Conservation (phyloP, 2,329 filamentous ascomycete species). For the Pestalotiopsis sp. region DNA sequence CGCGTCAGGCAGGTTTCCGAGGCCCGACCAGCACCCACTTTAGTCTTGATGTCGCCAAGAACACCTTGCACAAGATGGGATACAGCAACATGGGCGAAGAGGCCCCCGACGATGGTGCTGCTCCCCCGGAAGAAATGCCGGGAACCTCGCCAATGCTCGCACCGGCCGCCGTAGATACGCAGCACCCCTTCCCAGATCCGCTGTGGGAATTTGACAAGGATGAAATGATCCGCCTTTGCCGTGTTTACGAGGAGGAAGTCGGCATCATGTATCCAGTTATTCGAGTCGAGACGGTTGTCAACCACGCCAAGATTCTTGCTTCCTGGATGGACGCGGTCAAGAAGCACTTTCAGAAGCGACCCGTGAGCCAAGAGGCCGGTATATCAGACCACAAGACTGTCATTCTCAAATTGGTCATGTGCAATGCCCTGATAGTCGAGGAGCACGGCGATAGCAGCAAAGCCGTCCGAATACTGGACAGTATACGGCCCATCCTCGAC, state of each 20-base stretch:
- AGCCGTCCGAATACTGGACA: slow-evolving; percentile 74
- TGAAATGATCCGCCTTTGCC: slow-evolving; percentile 78
- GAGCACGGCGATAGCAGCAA: slow-evolving; percentile 77
- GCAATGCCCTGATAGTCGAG: slow-evolving; percentile 76
- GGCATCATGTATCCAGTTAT: slow-evolving; percentile 91
- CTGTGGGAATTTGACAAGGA: slow-evolving; percentile 78
- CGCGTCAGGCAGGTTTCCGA: slow-evolving; percentile 69
- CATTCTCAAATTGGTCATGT: slow-evolving; percentile 81
- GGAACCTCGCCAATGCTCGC: slow-evolving; percentile 34
- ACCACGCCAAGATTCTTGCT: slow-evolving; percentile 70
- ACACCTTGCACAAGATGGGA: slow-evolving; percentile 86
- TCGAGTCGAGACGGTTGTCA: slow-evolving; percentile 70
- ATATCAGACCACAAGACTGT: slow-evolving; percentile 60
- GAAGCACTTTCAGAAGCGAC: slow-evolving; percentile 32
- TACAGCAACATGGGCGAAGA: slow-evolving; percentile 68
- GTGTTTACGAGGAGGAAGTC: slow-evolving; percentile 86
- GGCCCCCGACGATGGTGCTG: slow-evolving; percentile 51
- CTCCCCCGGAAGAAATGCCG: slow-evolving; percentile 28
- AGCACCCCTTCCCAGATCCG: slow-evolving; percentile 60
- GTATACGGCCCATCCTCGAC: slow-evolving; percentile 73
- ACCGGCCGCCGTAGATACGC: slow-evolving; percentile 39
- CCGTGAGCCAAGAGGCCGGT: slow-evolving; percentile 35
- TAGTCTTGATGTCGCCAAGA: slow-evolving; percentile 84
- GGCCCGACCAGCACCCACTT: slow-evolving; percentile 86
- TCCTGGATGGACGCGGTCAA: slow-evolving; percentile 67